Percentiles rank a stretch among this genome's conserved stretches.
phyloP scores from a whole-genome alignment of 106 monocot genomes.

The Allium cepa region DNA sequence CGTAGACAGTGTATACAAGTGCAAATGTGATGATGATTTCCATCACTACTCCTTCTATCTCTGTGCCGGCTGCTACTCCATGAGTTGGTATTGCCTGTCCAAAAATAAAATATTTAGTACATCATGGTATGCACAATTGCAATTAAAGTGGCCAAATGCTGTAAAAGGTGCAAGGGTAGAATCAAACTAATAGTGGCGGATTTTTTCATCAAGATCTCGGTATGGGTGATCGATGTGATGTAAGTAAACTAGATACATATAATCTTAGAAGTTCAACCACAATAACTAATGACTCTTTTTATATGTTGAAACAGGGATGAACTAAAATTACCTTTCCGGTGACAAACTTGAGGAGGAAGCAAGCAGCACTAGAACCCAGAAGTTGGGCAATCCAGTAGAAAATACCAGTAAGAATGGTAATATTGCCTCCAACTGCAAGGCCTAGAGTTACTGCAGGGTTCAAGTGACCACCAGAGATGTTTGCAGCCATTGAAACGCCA shows the following conservation, averaged over 20 bases:
- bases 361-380: constrained; percentile 45
- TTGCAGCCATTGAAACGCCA: constrained; percentile 57
- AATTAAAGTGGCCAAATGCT: no score
- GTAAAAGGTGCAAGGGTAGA: no score
- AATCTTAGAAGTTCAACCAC: no score
- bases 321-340: constrained; percentile 24
- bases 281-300: not conserved
- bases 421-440: constrained; percentile 51
- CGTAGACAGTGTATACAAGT: constrained; percentile 70
- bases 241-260: no score
- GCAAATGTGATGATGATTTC: constrained; percentile 69
- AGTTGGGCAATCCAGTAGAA: constrained; percentile 81
- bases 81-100: constrained; percentile 41
- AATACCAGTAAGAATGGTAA: constrained; percentile 56
- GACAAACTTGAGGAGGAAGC: constrained; percentile 48
- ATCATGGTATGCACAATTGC: no score
- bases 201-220: no score
- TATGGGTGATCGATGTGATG: no score
- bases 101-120: not conserved
- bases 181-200: no score
- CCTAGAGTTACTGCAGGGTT: constrained; percentile 68
- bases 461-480: constrained; percentile 71
- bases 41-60: constrained; percentile 45
- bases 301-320: not conserved
- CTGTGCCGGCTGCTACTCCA: constrained; percentile 34